Conservation (phyloP, 129 eudicot genomes). For the Silybum marianum region DNA sequence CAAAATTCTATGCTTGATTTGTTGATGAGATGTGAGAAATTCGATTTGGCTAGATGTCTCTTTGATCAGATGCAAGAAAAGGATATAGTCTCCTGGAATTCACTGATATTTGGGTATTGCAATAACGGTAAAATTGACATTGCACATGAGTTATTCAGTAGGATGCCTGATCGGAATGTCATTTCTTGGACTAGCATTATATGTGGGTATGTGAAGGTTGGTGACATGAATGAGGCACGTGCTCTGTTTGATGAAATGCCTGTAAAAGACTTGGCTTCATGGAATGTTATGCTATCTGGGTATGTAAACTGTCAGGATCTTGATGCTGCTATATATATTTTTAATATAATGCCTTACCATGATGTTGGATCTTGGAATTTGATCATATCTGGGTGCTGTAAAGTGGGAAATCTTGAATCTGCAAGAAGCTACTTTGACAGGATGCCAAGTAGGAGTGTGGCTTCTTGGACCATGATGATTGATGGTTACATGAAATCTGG, state of each 20-base stretch:
- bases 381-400: conserved; percentile 46
- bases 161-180: conserved; percentile 49
- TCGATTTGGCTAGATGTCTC: conserved; percentile 37
- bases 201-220: conserved; percentile 45
- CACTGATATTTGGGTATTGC: conserved; percentile 51
- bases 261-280: conserved; percentile 47
- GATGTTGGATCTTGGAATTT: conserved; percentile 55
- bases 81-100: conserved; percentile 60
- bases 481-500: conserved; percentile 60
- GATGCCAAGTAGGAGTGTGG: conserved; percentile 48
- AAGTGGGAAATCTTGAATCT: conserved; percentile 31
- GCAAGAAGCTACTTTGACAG: conserved; percentile 40
- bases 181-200: conserved; percentile 58
- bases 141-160: conserved; percentile 44
- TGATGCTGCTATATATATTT: conserved; percentile 33
- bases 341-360: conserved; percentile 34
- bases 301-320: conserved; percentile 38
- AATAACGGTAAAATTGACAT: conserved; percentile 36
- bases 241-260: conserved; percentile 52
- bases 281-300: conserved; percentile 63
- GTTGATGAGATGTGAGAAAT: conserved; percentile 50
- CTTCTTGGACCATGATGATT: conserved; percentile 62
- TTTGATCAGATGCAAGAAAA: conserved; percentile 48
- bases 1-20: conserved; percentile 52
- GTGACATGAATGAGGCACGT: conserved; percentile 49